A percentile compares a stretch with the other conserved stretches of the same genome.
These are phyloP conservation scores for Colletotrichum costaricense DNA, from an alignment of 2,329 filamentous ascomycete genomes.

Conservation along the genomic window DNA sequence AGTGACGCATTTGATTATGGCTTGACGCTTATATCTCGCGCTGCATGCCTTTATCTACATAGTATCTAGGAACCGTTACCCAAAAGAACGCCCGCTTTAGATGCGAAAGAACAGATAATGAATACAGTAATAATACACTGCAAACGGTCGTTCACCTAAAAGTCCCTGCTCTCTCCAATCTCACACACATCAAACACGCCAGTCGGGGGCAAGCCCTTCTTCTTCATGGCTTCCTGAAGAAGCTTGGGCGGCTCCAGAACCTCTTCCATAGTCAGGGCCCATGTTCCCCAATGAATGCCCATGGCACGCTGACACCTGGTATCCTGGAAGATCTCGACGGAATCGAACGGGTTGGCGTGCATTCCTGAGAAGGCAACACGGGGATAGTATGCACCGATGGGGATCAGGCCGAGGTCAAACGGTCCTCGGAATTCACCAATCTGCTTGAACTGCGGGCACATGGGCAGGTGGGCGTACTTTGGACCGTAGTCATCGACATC, in stretches of 20 bases:
- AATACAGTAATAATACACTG: background rate
- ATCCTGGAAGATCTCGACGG: slow-evolving; percentile 89
- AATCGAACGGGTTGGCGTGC: slow-evolving; percentile 88
- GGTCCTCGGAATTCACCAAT: slow-evolving; percentile 85
- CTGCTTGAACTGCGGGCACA: slow-evolving; percentile 86
- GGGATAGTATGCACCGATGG: slow-evolving; percentile 89
- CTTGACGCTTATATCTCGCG: background rate
- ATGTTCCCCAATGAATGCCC: slow-evolving; percentile 94
- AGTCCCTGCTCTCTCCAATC: slow-evolving; percentile 86
- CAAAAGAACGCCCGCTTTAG: background rate
- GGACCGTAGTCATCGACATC: slow-evolving; percentile 77
- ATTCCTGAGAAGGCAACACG: slow-evolving; percentile 79
- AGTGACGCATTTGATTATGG: background rate
- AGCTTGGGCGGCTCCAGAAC: slow-evolving; percentile 83
- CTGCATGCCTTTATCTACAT: background rate
- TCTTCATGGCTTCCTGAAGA: slow-evolving; percentile 77
- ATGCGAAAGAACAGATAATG: background rate
- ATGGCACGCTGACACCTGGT: slow-evolving; percentile 82
- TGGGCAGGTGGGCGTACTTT: slow-evolving; percentile 73
- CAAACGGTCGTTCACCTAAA: slow-evolving; percentile 53
- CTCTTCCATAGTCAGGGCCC: slow-evolving; percentile 87
- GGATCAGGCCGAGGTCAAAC: slow-evolving; percentile 92
- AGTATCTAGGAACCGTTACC: background rate
- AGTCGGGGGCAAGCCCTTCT: slow-evolving; percentile 73
- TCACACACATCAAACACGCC: slow-evolving; percentile 86